Evolutionary conservation across 495 filamentous ascomycete genomes (phyloP).

Genomic region (Xylaria bambusicola): DNA sequence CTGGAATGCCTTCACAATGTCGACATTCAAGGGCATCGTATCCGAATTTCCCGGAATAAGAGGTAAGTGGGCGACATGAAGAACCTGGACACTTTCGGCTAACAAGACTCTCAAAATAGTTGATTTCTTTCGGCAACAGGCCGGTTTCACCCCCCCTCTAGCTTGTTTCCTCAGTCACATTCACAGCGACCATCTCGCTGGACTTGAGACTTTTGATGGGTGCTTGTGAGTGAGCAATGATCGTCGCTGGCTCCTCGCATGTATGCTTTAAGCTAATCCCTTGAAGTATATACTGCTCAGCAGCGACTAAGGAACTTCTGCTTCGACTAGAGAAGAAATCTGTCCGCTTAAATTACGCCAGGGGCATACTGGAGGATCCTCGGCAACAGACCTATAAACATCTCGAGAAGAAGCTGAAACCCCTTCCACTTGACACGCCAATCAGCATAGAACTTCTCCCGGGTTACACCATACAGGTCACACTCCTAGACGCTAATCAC

Average conservation of each 20-base stretch:
- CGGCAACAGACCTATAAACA: conserved; percentile 71
- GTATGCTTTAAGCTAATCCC: too few species aligned
- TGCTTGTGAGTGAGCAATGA: conserved; percentile 76
- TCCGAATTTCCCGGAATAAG: conserved; percentile 72
- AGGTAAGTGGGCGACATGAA: too few species aligned
- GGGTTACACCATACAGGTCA: conserved; percentile 69
- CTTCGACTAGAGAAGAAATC: conserved; percentile 74
- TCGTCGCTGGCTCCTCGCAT: too few species aligned
- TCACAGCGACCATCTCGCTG: conserved; percentile 86
- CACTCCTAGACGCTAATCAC: conserved; percentile 89
- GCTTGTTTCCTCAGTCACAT: conserved; percentile 93
- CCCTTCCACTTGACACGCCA: conserved; percentile 82
- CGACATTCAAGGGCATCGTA: conserved; percentile 77
- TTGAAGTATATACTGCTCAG: conserved; percentile 77
- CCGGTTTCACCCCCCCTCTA: conserved; percentile 60
- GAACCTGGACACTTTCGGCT: neutral
- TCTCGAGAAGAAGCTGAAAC: conserved; percentile 72
- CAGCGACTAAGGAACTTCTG: conserved; percentile 77
- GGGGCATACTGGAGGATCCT: conserved; percentile 70
- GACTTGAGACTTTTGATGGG: conserved; percentile 72
- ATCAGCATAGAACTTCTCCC: conserved; percentile 74
- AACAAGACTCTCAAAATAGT: conserved; percentile 46
- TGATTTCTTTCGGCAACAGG: conserved; percentile 72
- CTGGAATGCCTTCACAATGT: conserved; percentile 53
- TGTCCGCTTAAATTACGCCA: conserved; percentile 75